phyloP scores from a whole-genome alignment of 192 early-diverging fungal species.

The Dispira simplex region DNA sequence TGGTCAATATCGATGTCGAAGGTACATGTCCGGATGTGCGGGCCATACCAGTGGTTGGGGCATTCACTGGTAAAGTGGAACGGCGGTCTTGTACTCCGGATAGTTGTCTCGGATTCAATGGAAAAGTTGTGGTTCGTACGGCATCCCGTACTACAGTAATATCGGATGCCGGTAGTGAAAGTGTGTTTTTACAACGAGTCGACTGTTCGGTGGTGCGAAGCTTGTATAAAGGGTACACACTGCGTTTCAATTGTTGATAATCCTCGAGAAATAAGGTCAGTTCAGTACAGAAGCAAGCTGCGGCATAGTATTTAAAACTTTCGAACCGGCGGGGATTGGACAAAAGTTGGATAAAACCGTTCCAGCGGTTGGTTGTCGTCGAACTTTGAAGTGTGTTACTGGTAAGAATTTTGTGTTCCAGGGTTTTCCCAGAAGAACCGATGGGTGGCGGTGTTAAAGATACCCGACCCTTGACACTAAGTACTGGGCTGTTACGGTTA shows the following conservation, averaged over 20 bases:
- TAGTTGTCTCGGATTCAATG: background rate
- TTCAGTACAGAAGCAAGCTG: conserved; percentile 19
- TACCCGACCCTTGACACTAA: no score
- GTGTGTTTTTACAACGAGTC: background rate
- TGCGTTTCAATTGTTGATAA: conserved; percentile 16
- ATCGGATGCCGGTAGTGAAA: no score
- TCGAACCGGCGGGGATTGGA: background rate
- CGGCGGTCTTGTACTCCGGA: background rate
- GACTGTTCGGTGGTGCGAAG: background rate
- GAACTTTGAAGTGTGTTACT: background rate
- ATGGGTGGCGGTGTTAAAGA: no score
- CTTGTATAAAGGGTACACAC: conserved; percentile 6
- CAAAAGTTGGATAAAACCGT: background rate
- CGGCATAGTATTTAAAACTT: conserved; percentile 11
- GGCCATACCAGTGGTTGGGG: background rate
- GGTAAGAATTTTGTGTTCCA: background rate
- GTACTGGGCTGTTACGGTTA: background rate
- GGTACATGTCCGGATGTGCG: background rate
- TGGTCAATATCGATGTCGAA: background rate
- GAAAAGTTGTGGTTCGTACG: background rate
- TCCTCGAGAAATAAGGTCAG: conserved; percentile 18
- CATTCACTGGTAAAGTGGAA: no score
- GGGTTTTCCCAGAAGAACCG: background rate
- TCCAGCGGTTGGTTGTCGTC: background rate
- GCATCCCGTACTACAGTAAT: no score